Base-by-base conservation (phyloP, 2,329 filamentous ascomycete genomes). In the Phoma sp. region DNA sequence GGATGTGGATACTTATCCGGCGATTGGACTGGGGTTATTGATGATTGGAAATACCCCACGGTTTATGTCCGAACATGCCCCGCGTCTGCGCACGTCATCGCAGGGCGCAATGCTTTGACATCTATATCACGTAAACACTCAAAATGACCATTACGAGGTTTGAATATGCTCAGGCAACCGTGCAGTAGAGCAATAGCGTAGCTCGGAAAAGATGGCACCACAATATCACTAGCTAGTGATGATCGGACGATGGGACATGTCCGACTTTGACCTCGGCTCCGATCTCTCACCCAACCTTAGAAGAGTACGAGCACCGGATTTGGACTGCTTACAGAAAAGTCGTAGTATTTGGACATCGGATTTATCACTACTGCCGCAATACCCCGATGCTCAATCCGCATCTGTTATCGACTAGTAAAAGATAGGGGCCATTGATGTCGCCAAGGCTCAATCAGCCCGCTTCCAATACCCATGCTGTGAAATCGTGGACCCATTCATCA, bases 41-140 rank as follows among this genome's bases (percentile, higher is more conserved):
- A 54, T 59, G 53, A 60, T 59, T 18, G 18, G 18, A 57, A 59
- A 59, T 59, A 52, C 42, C 50, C 4, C 6, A 45, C 32, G 32
- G 27, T 2, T 29, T 27, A 55, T 44, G 42, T 55, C 55, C 56
- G 52, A 55, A 32, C 4, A 36, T 46, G 47, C 56, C 56, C 46
- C 51, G 36, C 45, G 30, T 27, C 45, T 32, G 44, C 47, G 44
- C 52, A 52, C 56, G 56, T 56, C 56, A 59, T 59, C 39, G 33
- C 46, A 18, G 27, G 36, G 23, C 44, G 30, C 14, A 37, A 39
- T 38, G 24, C 32, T 33, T n/a, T 22, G n/a, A 35, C 33, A 27
- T 23, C 13, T 32, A 8, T 1, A 13, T 18, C 18, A 18, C 18
- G 18, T 2, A 18, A 18, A 18, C 18, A 18, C 18, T 18, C 18